phyloP scores from a whole-genome alignment of 164 flowering plant species.

The Macadamia tetraphylla region DNA sequence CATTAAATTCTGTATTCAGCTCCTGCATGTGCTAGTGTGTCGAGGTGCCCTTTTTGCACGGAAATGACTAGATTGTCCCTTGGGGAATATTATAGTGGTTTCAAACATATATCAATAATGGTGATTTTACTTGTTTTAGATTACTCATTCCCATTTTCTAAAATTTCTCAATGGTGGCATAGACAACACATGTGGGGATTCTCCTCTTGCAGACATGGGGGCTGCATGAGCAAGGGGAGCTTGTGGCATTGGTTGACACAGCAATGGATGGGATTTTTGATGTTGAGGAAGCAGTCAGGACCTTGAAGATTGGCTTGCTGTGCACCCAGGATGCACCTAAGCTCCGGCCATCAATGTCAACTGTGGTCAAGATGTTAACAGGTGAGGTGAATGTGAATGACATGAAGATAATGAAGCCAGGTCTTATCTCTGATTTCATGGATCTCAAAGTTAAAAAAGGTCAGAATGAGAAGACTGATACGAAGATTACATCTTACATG shows the following conservation, averaged over 20 bases:
- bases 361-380: constrained; percentile 66
- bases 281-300: constrained; percentile 67
- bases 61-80: not conserved
- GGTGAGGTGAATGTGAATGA: constrained; percentile 36
- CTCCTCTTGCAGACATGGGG: constrained; percentile 69
- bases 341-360: constrained; percentile 86
- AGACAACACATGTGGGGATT: constrained; percentile 3
- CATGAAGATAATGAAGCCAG: constrained; percentile 60
- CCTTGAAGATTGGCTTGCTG: constrained; percentile 70
- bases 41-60: too few species aligned
- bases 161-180: not conserved
- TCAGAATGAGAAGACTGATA: constrained; percentile 9
- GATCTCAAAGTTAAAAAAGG: constrained; percentile 53
- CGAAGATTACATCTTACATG: constrained; percentile 13
- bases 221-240: constrained; percentile 54
- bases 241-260: constrained; percentile 53
- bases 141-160: not conserved
- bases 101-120: not conserved
- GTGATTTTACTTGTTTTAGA: not conserved
- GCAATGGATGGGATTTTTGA: constrained; percentile 59
- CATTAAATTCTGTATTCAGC: too few species aligned
- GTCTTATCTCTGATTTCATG: constrained; percentile 79
- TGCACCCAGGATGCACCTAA: constrained; percentile 89
- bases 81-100: not conserved
- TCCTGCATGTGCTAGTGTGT: too few species aligned